These are phyloP conservation scores for Sungouiozyma ichnusensis DNA, from an alignment of 805 yeast genomes.

Conservation along the genomic window DNA sequence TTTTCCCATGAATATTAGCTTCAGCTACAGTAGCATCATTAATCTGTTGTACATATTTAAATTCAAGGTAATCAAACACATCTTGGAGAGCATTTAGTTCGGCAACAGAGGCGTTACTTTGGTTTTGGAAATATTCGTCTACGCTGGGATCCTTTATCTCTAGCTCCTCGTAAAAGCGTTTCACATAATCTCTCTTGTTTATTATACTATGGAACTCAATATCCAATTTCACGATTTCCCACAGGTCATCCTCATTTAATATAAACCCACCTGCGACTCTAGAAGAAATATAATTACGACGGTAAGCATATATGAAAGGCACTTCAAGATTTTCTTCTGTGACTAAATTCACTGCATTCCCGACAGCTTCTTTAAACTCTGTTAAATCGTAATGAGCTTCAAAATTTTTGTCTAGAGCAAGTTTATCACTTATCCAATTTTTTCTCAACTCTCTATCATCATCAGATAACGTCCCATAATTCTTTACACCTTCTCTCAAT, in stretches of 20 bases:
- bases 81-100: conserved; percentile 63
- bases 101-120: conserved; percentile 46
- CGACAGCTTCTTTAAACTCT: conserved; percentile 61
- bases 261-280: conserved; percentile 35
- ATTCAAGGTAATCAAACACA: conserved; percentile 70
- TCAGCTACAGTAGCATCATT: conserved; percentile 27
- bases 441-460: conserved; percentile 65
- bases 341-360: conserved; percentile 58
- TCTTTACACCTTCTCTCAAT: conserved; percentile 51
- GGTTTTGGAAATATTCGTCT: conserved; percentile 43
- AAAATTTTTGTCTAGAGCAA: conserved; percentile 47
- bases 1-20: conserved; percentile 29
- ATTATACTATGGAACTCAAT: conserved; percentile 78
- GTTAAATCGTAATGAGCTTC: conserved; percentile 29
- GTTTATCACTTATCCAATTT: conserved; percentile 64
- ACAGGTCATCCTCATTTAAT: conserved; percentile 72
- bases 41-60: conserved; percentile 42
- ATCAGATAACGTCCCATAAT: conserved; percentile 53
- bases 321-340: conserved; percentile 77
- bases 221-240: conserved; percentile 84
- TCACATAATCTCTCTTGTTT: conserved; percentile 59
- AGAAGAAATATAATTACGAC: conserved; percentile 68
- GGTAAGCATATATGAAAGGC: conserved; percentile 90
- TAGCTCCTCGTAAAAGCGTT: conserved; percentile 44
- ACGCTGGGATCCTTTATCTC: conserved; percentile 47